Evolutionary conservation across 768 basidiomycete genomes (phyloP).

Genomic region (Calocera cornea): DNA sequence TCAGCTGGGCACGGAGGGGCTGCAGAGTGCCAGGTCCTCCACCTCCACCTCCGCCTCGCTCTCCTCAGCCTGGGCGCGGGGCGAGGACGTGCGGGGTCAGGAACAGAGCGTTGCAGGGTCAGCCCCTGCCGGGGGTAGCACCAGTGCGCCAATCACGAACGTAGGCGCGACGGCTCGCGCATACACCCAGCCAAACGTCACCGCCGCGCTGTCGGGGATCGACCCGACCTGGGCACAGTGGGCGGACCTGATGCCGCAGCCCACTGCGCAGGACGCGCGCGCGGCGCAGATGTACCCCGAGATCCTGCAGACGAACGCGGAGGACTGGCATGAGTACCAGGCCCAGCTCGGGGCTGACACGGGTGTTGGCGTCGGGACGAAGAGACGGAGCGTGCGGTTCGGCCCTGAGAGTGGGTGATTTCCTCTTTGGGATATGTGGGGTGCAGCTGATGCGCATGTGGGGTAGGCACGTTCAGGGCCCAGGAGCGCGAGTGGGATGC

Average conservation of each 20-base stretch:
- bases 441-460: neutral
- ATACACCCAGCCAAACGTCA: neutral
- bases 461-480: constrained; percentile 6
- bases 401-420: constrained; percentile 13
- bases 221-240: neutral
- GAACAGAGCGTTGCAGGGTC: neutral
- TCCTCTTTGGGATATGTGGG: neutral
- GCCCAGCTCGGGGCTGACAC: neutral
- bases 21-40: constrained; percentile 14
- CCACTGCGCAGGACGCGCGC: neutral
- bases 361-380: neutral
- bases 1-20: constrained; percentile 19
- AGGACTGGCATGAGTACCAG: neutral
- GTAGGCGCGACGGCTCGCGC: constrained; percentile 5
- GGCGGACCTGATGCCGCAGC: neutral
- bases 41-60: constrained; percentile 3
- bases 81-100: constrained; percentile 17
- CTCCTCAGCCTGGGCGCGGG: constrained; percentile 13
- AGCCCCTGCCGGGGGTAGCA: neutral
- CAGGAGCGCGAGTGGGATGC: constrained; percentile 42
- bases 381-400: neutral
- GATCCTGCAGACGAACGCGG: neutral
- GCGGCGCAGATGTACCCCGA: neutral
- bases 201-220: neutral
- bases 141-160: neutral